Base-by-base conservation (phyloP, 768 basidiomycete genomes). In the Rhodotorula sphaerocarpa region DNA sequence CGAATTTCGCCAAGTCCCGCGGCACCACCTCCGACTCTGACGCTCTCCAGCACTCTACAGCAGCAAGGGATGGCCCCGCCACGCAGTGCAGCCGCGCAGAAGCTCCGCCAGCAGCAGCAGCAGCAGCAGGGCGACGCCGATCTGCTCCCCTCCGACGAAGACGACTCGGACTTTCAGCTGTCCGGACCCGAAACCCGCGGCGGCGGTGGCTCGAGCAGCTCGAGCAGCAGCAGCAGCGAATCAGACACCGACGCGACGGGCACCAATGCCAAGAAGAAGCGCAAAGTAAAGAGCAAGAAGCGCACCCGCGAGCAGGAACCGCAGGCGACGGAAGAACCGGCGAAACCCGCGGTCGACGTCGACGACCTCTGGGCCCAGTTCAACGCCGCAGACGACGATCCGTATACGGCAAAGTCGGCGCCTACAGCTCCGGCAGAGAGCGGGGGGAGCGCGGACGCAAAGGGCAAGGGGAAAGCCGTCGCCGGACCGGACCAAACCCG, bases 361-460 rank as follows among this genome's bases (percentile, higher is more conserved):
- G 70, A 69, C 47, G 66, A 67, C 46, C 52, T 68, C 25, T 71
- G 67, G 70, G 67, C 70, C 25, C 61, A 60, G 14, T 71, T 71
- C 64, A 69, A 68, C 57, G 67, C 53, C 3, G 7, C 20, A 3
- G 7, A n/a, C 34, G 36, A n/a, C 12, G 53, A 50, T 33, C 30
- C 66, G 1, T 55, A 55, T 33, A 36, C 50, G 20, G 15, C 54
- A 12, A 25, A 47, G 3, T 36, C 44, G n/a, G 31, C 46, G 5
- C 12, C 56, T 15, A 5, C 45, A 10, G n/a, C n/a, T 18, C 2
- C 11, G 14, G 36, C n/a, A 3, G 20, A 7, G n/a, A 7, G 11
- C 16, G 25, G 3, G 3, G 25, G 14, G 41, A 25, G 30, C n/a
- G 15, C 6, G 36, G n/a, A 36, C 30, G 33, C 16, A 21, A 52